A percentile compares a stretch with the other conserved stretches of the same genome.
These are phyloP conservation scores for Zychaea mexicana DNA, from an alignment of 371 early-diverging fungal genomes.

Conservation along the genomic window DNA sequence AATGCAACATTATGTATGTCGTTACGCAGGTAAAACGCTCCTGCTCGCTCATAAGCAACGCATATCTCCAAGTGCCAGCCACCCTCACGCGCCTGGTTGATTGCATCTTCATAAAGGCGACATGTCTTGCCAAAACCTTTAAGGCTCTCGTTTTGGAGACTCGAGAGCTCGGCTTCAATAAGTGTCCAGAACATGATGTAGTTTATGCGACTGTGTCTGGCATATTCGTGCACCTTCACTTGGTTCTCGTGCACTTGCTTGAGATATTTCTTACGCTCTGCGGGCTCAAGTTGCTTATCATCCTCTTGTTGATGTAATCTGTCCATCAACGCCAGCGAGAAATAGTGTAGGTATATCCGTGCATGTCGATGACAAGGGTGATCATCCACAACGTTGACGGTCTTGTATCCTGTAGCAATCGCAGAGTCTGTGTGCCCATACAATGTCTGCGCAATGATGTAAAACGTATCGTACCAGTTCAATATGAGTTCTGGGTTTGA, in stretches of 20 bases:
- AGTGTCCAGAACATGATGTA: constrained; percentile 33
- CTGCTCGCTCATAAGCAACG: constrained; percentile 39
- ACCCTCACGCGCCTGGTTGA: constrained; percentile 34
- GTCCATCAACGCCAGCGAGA: constrained; percentile 40
- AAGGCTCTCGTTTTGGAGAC: constrained; percentile 8
- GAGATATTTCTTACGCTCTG: constrained; percentile 17
- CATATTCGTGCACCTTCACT: constrained; percentile 24
- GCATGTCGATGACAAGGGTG: constrained; percentile 42
- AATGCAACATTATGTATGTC: constrained; percentile 39
- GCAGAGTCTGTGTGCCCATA: constrained; percentile 42
- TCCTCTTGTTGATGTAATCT: constrained; percentile 26
- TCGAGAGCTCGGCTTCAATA: constrained; percentile 36
- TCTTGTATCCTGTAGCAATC: constrained; percentile 32
- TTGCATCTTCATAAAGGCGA: constrained; percentile 41
- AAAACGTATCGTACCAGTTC: constrained; percentile 39
- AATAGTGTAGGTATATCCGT: constrained; percentile 25
- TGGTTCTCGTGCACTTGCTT: constrained; percentile 28
- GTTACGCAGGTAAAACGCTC: constrained; percentile 31
- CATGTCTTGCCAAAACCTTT: constrained; percentile 19
- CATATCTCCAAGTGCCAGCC: constrained; percentile 34
- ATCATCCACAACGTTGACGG: constrained; percentile 22
- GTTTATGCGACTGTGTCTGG: constrained; percentile 22
- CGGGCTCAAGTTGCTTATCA: not conserved
- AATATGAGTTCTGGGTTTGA: constrained; percentile 27
- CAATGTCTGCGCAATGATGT: constrained; percentile 35